Evolutionary conservation across 805 yeast genomes (phyloP).

Genomic region (Cyberlindnera maritima): DNA sequence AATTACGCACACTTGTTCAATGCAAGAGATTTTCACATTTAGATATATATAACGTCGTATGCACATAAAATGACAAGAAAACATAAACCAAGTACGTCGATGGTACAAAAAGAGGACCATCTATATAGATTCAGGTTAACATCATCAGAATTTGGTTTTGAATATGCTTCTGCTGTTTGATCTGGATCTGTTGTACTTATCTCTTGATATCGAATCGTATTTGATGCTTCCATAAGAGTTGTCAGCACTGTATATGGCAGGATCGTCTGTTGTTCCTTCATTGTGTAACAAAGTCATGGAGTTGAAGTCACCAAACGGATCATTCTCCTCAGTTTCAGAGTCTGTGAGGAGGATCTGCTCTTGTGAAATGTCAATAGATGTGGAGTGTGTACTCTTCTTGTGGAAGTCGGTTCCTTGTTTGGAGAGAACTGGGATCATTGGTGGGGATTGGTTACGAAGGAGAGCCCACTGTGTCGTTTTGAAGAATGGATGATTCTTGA

Average conservation of each 20-base stretch:
- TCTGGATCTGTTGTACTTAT: conserved; percentile 33
- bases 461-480: conserved; percentile 94
- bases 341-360: conserved; percentile 27
- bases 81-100: too few species aligned
- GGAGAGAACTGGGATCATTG: conserved; percentile 84
- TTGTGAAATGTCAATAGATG: conserved; percentile 29
- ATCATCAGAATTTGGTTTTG: conserved; percentile 24
- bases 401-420: conserved; percentile 51
- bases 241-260: conserved; percentile 45
- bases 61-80: too few species aligned
- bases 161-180: conserved; percentile 35
- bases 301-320: conserved; percentile 83
- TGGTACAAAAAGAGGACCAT: neutral
- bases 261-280: conserved; percentile 46
- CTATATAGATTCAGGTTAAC: neutral
- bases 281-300: conserved; percentile 84
- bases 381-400: conserved; percentile 25
- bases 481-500: conserved; percentile 88
- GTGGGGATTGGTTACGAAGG: conserved; percentile 88
- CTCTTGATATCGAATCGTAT: conserved; percentile 17
- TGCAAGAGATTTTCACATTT: too few species aligned
- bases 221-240: conserved; percentile 41
- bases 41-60: too few species aligned
- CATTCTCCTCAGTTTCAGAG: conserved; percentile 32
- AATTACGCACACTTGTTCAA: too few species aligned